These are phyloP conservation scores for Komagataella pastoris DNA, from an alignment of 805 yeast genomes.

Conservation along the genomic window DNA sequence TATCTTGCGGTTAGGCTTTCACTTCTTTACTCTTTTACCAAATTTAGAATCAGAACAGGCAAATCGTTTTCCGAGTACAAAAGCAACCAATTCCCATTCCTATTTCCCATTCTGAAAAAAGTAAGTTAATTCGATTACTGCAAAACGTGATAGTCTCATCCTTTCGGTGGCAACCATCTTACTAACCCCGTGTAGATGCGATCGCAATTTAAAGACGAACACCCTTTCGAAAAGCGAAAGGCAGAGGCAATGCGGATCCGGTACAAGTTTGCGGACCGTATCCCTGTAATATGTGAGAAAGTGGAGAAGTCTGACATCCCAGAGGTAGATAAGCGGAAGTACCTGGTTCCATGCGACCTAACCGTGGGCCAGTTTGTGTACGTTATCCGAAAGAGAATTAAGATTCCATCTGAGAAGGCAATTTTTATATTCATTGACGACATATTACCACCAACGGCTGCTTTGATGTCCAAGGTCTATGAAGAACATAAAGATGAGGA, in stretches of 20 bases:
- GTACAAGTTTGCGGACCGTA: slow-evolving; percentile 79
- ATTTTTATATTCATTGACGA: slow-evolving; percentile 95
- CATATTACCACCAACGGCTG: slow-evolving; percentile 95
- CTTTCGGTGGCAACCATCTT: background rate
- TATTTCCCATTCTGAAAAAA: background rate
- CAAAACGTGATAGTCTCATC: background rate
- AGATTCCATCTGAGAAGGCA: slow-evolving; percentile 94
- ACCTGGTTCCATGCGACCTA: slow-evolving; percentile 89
- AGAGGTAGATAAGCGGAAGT: slow-evolving; percentile 93
- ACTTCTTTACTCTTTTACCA: background rate
- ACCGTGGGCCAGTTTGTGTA: slow-evolving; percentile 98
- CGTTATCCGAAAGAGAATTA: slow-evolving; percentile 91
- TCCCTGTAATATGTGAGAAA: slow-evolving; percentile 95
- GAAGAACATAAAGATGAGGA: slow-evolving; percentile 97
- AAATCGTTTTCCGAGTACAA: background rate
- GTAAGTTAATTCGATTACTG: background rate
- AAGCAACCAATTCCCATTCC: background rate
- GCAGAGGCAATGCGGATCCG: slow-evolving; percentile 89
- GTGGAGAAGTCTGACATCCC: slow-evolving; percentile 95
- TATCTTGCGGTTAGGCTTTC: background rate
- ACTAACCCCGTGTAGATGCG: slow-evolving; percentile 35
- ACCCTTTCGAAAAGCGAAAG: slow-evolving; percentile 89
- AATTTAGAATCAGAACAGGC: background rate
- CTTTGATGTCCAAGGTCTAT: slow-evolving; percentile 87
- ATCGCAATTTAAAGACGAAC: slow-evolving; percentile 90